phyloP scores from a whole-genome alignment of 192 early-diverging fungal genomes.

The Gonapodya sp. region DNA sequence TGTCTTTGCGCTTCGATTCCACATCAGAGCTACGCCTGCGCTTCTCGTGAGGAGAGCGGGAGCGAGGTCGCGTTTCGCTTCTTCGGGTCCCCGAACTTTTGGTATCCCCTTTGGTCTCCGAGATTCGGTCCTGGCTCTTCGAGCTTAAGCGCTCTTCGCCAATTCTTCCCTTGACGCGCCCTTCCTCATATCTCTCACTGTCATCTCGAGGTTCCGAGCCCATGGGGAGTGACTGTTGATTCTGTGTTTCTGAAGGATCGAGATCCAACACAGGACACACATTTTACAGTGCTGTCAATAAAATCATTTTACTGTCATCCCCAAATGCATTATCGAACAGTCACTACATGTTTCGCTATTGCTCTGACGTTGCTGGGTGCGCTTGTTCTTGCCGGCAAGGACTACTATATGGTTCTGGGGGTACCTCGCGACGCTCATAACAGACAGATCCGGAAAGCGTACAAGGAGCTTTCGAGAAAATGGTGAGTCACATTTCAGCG shows the following conservation, averaged over 20 bases:
- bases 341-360: constrained; percentile 1
- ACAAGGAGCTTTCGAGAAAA: constrained; percentile 79
- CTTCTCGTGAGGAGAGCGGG: not conserved
- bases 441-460: constrained; percentile 88
- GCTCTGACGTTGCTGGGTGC: constrained; percentile 16
- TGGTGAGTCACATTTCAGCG: constrained; percentile 16
- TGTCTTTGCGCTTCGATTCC: not conserved
- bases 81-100: not conserved
- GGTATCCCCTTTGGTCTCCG: no score
- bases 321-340: not conserved
- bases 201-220: no score
- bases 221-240: no score
- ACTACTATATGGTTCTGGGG: constrained; percentile 84
- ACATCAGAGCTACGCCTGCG: not conserved
- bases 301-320: not conserved
- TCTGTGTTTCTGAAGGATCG: no score
- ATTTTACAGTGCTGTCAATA: not conserved
- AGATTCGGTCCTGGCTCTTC: no score
- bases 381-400: constrained; percentile 33
- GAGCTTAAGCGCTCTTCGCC: no score
- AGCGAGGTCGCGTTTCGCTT: not conserved
- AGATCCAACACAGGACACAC: not conserved
- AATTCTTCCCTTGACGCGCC: no score
- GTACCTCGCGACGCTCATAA: constrained; percentile 67
- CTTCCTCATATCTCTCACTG: no score